Evolutionary conservation across 768 basidiomycete genomes (phyloP).

Genomic region (Hygrophorus pudorinus): DNA sequence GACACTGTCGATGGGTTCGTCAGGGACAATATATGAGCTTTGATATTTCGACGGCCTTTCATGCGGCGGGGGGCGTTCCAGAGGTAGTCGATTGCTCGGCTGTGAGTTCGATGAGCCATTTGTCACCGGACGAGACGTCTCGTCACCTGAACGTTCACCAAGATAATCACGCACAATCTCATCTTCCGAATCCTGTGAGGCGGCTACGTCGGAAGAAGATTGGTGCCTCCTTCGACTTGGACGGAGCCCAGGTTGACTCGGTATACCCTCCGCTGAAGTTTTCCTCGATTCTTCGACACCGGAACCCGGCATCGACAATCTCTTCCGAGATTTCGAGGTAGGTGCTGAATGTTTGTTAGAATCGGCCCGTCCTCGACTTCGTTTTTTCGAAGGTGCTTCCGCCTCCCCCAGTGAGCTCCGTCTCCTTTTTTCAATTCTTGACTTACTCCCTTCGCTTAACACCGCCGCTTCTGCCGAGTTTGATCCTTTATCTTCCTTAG

Average conservation of each 20-base stretch:
- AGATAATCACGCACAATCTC: conserved; percentile 10
- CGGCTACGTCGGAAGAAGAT: not conserved
- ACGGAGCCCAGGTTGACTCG: not conserved
- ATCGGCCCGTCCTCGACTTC: not conserved
- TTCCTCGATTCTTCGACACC: too few relatives aligned
- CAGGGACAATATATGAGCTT: conserved; percentile 52
- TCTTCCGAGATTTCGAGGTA: conserved; percentile 11
- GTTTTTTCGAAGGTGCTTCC: conserved; percentile 5
- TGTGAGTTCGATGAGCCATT: not conserved
- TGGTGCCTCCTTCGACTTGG: not conserved
- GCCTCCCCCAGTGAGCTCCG: not conserved
- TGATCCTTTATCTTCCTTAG: not conserved
- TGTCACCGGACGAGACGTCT: not conserved
- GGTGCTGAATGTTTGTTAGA: not conserved
- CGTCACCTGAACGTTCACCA: not conserved
- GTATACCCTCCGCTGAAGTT: not conserved
- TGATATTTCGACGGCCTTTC: not conserved
- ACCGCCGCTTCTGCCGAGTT: not conserved
- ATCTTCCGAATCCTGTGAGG: conserved; percentile 27
- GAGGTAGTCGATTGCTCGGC: too few relatives aligned
- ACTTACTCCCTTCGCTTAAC: too few relatives aligned
- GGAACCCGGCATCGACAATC: too few relatives aligned
- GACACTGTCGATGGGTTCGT: conserved; percentile 74
- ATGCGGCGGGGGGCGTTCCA: too few relatives aligned
- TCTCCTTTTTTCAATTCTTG: not conserved